These are phyloP conservation scores for Voacanga thouarsii DNA, from an alignment of 257 asterid species.

Conservation along the genomic window DNA sequence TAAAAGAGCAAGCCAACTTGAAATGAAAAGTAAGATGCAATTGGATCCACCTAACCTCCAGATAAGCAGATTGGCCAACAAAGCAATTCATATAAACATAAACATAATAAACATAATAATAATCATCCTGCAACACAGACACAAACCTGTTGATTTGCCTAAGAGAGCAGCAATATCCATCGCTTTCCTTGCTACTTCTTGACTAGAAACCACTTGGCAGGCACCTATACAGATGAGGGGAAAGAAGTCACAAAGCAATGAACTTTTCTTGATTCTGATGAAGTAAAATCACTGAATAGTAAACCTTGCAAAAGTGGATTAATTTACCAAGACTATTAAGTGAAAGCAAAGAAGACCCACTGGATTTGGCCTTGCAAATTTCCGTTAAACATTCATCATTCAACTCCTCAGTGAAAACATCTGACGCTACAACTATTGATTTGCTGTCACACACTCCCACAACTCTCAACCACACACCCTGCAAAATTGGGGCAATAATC, in stretches of 20 bases:
- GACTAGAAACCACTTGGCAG: conserved; percentile 49
- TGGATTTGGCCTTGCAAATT: conserved; percentile 60
- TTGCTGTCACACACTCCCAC: conserved; percentile 87
- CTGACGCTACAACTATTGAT: conserved; percentile 52
- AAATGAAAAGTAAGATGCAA: neutral
- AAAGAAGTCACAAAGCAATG: neutral
- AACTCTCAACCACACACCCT: conserved; percentile 75
- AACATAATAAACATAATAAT: neutral
- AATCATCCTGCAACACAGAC: neutral
- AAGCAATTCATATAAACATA: neutral
- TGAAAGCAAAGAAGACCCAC: conserved; percentile 53
- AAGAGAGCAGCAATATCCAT: conserved; percentile 49
- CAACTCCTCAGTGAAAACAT: conserved; percentile 53
- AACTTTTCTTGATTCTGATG: neutral
- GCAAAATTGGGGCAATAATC: conserved; percentile 9
- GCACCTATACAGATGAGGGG: conserved; percentile 33
- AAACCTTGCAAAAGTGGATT: neutral
- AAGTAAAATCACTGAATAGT: neutral
- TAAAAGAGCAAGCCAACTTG: neutral
- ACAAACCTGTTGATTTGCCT: conserved; percentile 58
- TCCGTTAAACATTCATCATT: conserved; percentile 56
- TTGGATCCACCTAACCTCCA: conserved; percentile 2
- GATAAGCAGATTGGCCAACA: neutral
- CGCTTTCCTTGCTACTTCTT: conserved; percentile 46
- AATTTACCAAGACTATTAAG: conserved; percentile 46